Evolutionary conservation across 139 green algal species (phyloP), one percentile per base, ranked within the genome.

Genomic region (Chlamydomonas sp.): DNA sequence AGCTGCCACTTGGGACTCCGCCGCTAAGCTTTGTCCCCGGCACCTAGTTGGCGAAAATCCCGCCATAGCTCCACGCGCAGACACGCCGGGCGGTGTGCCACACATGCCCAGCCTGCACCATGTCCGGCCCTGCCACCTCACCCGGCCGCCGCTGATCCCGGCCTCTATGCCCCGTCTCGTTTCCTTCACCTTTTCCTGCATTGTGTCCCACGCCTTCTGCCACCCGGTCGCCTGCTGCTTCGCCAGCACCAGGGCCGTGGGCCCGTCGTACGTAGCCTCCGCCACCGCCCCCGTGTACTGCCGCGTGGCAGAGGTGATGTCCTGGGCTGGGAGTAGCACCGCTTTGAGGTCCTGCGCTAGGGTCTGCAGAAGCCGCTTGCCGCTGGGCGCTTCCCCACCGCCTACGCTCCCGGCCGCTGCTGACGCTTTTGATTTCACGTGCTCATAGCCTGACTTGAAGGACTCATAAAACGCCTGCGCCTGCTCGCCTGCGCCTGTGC

Each of bases 141-240:
- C 31, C 31, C 31, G 31, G 31, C 31, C 31, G 31, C 81, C 31
- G 10, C 16, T 78, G 8, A 20, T 15, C 81, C 66, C 67, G 6
- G 10, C 57, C 5, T 64, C 66, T 64, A 8, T 14, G 5, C 68
- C 14, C 57, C 66, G 5, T 12, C 9, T 1, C 5, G 15, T 63
- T 69, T 69, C 10, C 16, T 84, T 1, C 74, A 93, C 91, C 91
- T 90, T 93, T 9, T 93, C 83, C 12, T 92, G 84, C 58, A 93
- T 7, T 1, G 77, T 84, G 73, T 80, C 69, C 83, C 89, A 88
- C 2, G 85, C 66, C 72, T 91, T 91, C 66, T 92, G 71, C 83
- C 86, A 91, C 7, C 76, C 69, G 4, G 83, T 91, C 59, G 92
- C 82, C 63, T 89, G 85, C 85, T 84, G 78, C 86, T 93, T 91